Percentiles rank a stretch among this genome's conserved stretches.
Evolutionary conservation across 1,284 basidiomycete species (phyloP).

Genomic region (Porogramme epimiltina): DNA sequence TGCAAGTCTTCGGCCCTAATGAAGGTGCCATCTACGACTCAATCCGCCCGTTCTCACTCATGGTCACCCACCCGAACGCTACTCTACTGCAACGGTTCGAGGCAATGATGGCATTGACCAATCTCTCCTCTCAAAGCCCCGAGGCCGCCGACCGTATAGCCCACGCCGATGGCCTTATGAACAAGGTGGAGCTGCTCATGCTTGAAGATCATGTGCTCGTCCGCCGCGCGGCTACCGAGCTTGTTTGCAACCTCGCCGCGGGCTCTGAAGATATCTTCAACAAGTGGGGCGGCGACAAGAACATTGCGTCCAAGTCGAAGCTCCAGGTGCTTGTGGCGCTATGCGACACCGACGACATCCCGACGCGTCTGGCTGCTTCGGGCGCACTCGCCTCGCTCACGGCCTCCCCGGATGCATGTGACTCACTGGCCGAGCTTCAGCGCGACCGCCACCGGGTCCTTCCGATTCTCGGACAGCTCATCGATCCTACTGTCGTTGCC

Average conservation of each 20-base stretch:
- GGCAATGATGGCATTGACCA: conserved; percentile 93
- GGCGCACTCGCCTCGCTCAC: conserved; percentile 85
- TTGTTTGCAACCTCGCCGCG: conserved; percentile 90
- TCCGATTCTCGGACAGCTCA: conserved; percentile 61
- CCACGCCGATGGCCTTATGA: conserved; percentile 59
- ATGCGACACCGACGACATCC: conserved; percentile 80
- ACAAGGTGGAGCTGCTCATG: conserved; percentile 78
- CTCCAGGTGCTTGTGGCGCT: conserved; percentile 85
- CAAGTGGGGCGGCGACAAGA: conserved; percentile 56
- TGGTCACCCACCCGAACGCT: conserved; percentile 71
- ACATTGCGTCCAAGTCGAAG: conserved; percentile 54
- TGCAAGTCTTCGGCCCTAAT: conserved; percentile 87
- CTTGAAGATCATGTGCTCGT: conserved; percentile 84
- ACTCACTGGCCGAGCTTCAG: conserved; percentile 62
- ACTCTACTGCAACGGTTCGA: conserved; percentile 88
- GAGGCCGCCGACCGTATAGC: conserved; percentile 69
- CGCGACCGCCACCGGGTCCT: conserved; percentile 60
- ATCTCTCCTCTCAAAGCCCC: conserved; percentile 81
- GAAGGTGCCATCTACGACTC: conserved; percentile 78
- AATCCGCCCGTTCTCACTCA: conserved; percentile 73
- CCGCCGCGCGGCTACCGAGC: conserved; percentile 85
- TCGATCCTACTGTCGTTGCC: conserved; percentile 50
- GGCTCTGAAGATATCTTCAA: conserved; percentile 77
- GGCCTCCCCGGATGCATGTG: conserved; percentile 61
- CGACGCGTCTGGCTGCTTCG: conserved; percentile 82